Base-by-base conservation (phyloP, 2,329 filamentous ascomycete species). In the Didymella exigua region DNA sequence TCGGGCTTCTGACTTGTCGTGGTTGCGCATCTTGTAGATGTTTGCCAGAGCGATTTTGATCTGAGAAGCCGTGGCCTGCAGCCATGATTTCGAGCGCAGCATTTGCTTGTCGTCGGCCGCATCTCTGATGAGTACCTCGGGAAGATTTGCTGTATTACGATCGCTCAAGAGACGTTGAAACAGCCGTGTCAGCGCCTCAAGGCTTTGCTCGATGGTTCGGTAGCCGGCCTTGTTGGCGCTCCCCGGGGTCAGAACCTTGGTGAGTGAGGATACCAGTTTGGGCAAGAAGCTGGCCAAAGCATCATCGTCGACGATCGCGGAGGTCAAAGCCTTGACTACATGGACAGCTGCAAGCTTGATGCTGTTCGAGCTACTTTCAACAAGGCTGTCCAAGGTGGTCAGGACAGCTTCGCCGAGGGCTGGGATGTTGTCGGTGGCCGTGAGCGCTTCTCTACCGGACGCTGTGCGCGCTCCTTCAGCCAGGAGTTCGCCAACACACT, bases 231-330 rank as follows among this genome's bases (percentile, higher is more conserved):
- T 81, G 61, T 83, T 81, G 34, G 83, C 79, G n/a, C 81, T 84
- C 0, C 87, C 89, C 0, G 86, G 86, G 4, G 89, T 88, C 45
- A 96, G 77, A 0, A 91, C 78, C 66, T 89, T 93, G 2, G 89
- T 87, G 21, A 99, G 78, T 1, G 87, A 86, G 3, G 95, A 98
- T 0, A 96, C 85, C 0, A 91, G 91, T 9, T 93, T 91, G 0
- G 96, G 95, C 36, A 98, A 81, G 67, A 99, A 95, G 58, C 85
- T 93, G 9, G 91, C 90, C 51, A 96, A 79, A 2, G 90, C 86
- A n/a, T 89, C 83, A 41, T 83, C 84, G 65, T 95, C 89, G 47
- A 83, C 86, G 37, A 96, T 81, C 19, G 86, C 84, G 6, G 73
- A 68, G 60, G 86, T 84, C 7, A 95, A 77, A 0, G 84, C 78